Conservation (phyloP, 2,329 filamentous ascomycete species). For the Colletotrichum cuscutae region DNA sequence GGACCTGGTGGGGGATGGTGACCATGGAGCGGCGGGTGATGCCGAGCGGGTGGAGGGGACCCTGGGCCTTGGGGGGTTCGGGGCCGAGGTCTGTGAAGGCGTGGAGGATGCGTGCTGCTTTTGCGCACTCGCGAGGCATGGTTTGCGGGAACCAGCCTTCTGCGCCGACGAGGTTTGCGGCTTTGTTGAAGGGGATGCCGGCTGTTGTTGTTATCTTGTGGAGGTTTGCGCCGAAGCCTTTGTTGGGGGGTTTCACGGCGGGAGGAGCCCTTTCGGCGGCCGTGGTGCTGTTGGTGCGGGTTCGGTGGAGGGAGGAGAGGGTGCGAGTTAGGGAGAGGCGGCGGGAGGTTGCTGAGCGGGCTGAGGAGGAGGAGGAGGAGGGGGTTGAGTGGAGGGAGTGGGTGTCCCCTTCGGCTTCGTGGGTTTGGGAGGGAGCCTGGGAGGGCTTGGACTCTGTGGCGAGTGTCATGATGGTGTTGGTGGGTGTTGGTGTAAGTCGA, state of each 20-base stretch:
- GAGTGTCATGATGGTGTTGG: neutral
- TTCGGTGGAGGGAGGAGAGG: slow-evolving; percentile 7
- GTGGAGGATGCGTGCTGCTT: slow-evolving; percentile 78
- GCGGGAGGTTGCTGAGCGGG: slow-evolving; percentile 9
- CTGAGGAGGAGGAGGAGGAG: neutral
- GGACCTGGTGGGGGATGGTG: slow-evolving; percentile 56
- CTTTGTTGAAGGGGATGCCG: slow-evolving; percentile 72
- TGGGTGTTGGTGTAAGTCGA: neutral
- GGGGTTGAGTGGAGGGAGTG: slow-evolving; percentile 2
- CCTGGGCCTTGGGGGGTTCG: slow-evolving; percentile 36
- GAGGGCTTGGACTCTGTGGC: neutral
- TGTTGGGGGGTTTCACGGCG: slow-evolving; percentile 6
- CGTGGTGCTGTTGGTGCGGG: neutral
- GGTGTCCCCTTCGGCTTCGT: neutral
- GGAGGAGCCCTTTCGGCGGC: neutral
- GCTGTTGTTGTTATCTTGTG: slow-evolving; percentile 75
- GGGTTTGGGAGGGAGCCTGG: neutral
- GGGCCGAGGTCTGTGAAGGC: slow-evolving; percentile 70
- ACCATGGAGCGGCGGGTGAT: slow-evolving; percentile 46
- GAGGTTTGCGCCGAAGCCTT: slow-evolving; percentile 63
- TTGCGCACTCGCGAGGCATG: slow-evolving; percentile 79
- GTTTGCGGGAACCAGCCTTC: slow-evolving; percentile 82
- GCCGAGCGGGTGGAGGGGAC: slow-evolving; percentile 45
- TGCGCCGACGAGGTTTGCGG: slow-evolving; percentile 75
- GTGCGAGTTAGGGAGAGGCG: slow-evolving; percentile 16